Base-by-base conservation (phyloP, 805 yeast species). In the Debaryomyces castellii region DNA sequence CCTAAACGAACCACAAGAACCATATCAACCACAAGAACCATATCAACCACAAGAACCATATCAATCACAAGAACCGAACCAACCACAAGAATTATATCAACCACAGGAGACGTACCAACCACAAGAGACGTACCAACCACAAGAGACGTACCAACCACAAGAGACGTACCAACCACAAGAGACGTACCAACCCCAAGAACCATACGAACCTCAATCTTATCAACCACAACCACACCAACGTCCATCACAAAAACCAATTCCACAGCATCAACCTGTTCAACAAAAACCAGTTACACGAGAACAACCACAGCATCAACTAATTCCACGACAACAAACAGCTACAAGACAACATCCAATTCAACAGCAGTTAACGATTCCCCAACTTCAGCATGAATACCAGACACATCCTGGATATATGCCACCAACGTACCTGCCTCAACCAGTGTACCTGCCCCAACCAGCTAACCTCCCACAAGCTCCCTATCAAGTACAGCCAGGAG, bases 171-270 rank as follows among this genome's bases (percentile, higher is more conserved):
- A 30, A 17, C 12, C 7, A 14, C 34, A 30, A 14, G 34, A 14
- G 18, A 6, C 6, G 6, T 25, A 7, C 11, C 5, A 30, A 3
- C 16, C 34, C 10, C 34, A 16, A 14, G 14, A 14, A 7, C 20
- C 5, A 7, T 17, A 14, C 34, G 24, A 22, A 22, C 5, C 24
- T 22, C 24, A 22, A 22, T 22, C 24, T 22, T 22, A 25, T 11
- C 38, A 34, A 20, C 39, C 35, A 12, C 40, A 35, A 27, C 40
- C 24, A n/a, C 45, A n/a, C n/a, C n/a, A n/a, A n/a, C n/a, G n/a
- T n/a, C n/a, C n/a, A n/a, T n/a, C n/a, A n/a, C n/a, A n/a, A 41
- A 38, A 40, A 21, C 38, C 43, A 3, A 22, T 22, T 8, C 28
- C 21, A 14, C 7, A 22, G 12, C 38, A 35, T 16, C 40, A 25